These are phyloP conservation scores for Coniochaeta prunicola DNA, from an alignment of 2,329 filamentous ascomycete genomes.

Conservation along the genomic window DNA sequence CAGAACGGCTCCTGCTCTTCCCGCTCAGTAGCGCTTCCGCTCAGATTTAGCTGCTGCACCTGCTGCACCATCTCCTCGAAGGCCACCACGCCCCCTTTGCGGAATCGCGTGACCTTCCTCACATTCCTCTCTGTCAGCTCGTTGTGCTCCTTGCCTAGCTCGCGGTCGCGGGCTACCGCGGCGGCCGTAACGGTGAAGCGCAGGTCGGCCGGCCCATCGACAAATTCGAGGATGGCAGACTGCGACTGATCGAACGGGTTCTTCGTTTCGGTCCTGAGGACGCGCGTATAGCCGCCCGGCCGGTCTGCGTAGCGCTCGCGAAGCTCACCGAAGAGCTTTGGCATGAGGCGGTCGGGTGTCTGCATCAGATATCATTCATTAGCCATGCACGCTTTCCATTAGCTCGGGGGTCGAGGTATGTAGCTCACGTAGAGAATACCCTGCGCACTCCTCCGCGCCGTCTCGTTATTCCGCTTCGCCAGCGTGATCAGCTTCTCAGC, in stretches of 20 bases:
- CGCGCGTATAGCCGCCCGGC: slow-evolving; percentile 89
- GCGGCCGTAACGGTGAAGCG: slow-evolving; percentile 91
- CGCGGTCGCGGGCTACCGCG: slow-evolving; percentile 60
- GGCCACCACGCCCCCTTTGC: slow-evolving; percentile 56
- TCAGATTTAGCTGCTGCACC: slow-evolving; percentile 26
- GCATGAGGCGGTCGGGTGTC: slow-evolving; percentile 63
- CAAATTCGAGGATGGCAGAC: slow-evolving; percentile 87
- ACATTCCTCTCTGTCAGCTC: slow-evolving; percentile 73
- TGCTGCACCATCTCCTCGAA: slow-evolving; percentile 58
- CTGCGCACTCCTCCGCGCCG: slow-evolving; percentile 66
- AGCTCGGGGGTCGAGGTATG: not conserved
- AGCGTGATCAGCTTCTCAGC: slow-evolving; percentile 93
- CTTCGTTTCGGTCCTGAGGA: slow-evolving; percentile 83
- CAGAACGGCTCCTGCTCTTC: slow-evolving; percentile 1
- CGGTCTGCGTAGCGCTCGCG: slow-evolving; percentile 70
- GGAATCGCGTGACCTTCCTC: slow-evolving; percentile 72
- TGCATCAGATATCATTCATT: slow-evolving; percentile 21
- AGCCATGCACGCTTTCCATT: not conserved
- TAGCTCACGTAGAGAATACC: slow-evolving; percentile 74
- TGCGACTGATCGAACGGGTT: slow-evolving; percentile 78
- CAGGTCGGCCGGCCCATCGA: slow-evolving; percentile 90
- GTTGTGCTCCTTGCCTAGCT: slow-evolving; percentile 50
- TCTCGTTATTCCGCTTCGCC: slow-evolving; percentile 87
- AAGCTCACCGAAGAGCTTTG: slow-evolving; percentile 83
- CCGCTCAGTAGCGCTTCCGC: slow-evolving; percentile 6